phyloP scores from a whole-genome alignment of 345 rosid genomes.

The Clarkia xantiana region DNA sequence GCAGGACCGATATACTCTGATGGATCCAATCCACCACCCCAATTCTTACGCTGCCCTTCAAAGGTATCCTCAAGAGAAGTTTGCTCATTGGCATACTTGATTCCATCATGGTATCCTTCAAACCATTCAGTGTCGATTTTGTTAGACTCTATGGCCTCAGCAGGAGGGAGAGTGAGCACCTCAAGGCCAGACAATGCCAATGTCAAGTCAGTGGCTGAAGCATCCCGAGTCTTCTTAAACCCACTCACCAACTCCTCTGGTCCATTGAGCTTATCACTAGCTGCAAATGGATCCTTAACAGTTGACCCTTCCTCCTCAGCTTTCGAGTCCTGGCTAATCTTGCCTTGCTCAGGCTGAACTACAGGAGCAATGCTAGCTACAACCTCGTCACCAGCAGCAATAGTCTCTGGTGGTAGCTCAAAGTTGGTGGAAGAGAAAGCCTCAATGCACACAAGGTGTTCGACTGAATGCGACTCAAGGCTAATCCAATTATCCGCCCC shows the following conservation, averaged over 20 bases:
- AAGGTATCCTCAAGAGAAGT: slow-evolving; percentile 80
- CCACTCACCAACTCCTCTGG: slow-evolving; percentile 69
- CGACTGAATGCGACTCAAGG: slow-evolving; percentile 44
- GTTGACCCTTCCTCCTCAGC: slow-evolving; percentile 41
- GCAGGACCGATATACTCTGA: slow-evolving; percentile 73
- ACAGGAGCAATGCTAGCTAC: slow-evolving; percentile 49
- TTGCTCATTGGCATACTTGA: slow-evolving; percentile 76
- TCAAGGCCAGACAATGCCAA: slow-evolving; percentile 84
- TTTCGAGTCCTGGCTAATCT: slow-evolving; percentile 22
- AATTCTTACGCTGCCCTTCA: slow-evolving; percentile 70
- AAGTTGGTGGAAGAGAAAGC: slow-evolving; percentile 48
- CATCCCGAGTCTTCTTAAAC: slow-evolving; percentile 75
- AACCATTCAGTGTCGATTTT: slow-evolving; percentile 80
- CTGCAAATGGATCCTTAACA: slow-evolving; percentile 77
- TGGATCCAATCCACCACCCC: slow-evolving; percentile 96
- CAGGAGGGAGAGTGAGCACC: slow-evolving; percentile 87
- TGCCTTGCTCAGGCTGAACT: slow-evolving; percentile 25
- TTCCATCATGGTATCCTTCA: slow-evolving; percentile 91
- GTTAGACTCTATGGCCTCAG: slow-evolving; percentile 97
- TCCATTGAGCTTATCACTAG: slow-evolving; percentile 55
- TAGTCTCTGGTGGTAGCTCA: slow-evolving; percentile 70
- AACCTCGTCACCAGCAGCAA: slow-evolving; percentile 67
- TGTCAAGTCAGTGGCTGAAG: slow-evolving; percentile 50
- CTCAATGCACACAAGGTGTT: slow-evolving; percentile 50
- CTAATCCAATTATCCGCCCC: slow-evolving; percentile 71